Conservation (phyloP, 2,329 filamentous ascomycete genomes). For the Neonectria punicea region DNA sequence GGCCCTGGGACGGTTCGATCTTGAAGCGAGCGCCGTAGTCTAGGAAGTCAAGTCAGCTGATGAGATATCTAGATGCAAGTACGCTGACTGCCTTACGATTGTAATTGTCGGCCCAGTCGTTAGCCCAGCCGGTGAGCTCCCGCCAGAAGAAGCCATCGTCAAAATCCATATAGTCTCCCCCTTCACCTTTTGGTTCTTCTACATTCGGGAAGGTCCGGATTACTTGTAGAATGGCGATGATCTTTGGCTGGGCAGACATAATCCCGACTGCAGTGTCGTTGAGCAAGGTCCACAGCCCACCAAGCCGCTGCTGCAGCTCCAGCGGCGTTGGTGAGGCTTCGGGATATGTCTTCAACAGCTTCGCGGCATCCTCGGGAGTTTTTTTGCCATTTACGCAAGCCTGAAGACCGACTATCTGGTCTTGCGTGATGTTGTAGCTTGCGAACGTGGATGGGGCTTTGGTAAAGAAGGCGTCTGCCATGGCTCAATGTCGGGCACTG, state of each 20-base stretch:
- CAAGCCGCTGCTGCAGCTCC: constrained; percentile 22
- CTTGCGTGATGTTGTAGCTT: constrained; percentile 1
- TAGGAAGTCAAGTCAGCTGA: neutral
- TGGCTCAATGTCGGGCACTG: neutral
- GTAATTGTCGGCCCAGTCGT: constrained; percentile 17
- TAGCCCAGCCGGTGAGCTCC: constrained; percentile 13
- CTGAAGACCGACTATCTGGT: constrained; percentile 7
- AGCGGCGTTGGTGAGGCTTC: constrained; percentile 8
- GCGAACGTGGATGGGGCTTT: neutral
- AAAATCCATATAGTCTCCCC: constrained; percentile 12
- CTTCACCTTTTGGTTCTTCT: constrained; percentile 11
- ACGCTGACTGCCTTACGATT: constrained; percentile 5
- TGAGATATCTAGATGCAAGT: neutral
- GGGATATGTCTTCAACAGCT: neutral
- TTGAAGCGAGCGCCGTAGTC: neutral
- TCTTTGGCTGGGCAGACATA: neutral
- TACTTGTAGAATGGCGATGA: constrained; percentile 11
- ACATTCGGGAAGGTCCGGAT: constrained; percentile 12
- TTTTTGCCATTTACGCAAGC: constrained; percentile 12
- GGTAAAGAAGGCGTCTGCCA: constrained; percentile 8
- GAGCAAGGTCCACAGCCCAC: constrained; percentile 20
- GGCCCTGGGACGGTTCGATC: neutral
- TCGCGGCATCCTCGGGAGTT: neutral
- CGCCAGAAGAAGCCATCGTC: constrained; percentile 20
- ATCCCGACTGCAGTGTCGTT: constrained; percentile 16